Evolutionary conservation across 805 yeast species (phyloP).

Genomic region (Ogataea trehaloabstinens): DNA sequence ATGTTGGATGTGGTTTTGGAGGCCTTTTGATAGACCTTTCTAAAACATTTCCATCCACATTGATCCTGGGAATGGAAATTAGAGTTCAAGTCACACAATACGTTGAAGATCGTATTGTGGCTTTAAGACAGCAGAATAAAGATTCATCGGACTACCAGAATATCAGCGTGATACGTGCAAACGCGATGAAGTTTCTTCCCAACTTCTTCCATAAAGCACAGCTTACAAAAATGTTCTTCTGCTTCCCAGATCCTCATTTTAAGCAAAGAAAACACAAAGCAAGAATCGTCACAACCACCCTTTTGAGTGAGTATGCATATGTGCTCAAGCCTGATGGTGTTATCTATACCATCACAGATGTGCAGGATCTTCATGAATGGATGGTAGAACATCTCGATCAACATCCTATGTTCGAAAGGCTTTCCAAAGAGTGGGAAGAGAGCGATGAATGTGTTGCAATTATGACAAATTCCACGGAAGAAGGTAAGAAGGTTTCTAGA

Average conservation of each 20-base stretch:
- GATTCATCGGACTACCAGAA: conserved; percentile 58
- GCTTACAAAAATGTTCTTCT: conserved; percentile 88
- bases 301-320: conserved; percentile 89
- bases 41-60: conserved; percentile 66
- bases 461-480: conserved; percentile 94
- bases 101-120: conserved; percentile 92
- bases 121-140: conserved; percentile 61
- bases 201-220: conserved; percentile 86
- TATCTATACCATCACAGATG: conserved; percentile 94
- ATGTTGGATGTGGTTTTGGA: conserved; percentile 97
- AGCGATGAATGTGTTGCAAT: conserved; percentile 78
- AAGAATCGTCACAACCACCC: conserved; percentile 85
- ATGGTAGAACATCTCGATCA: conserved; percentile 89
- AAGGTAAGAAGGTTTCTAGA: conserved; percentile 93
- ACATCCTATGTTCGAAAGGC: conserved; percentile 88
- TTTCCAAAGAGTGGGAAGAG: conserved; percentile 74
- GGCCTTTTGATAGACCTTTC: conserved; percentile 82
- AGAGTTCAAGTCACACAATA: conserved; percentile 96
- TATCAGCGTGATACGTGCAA: conserved; percentile 87
- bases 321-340: conserved; percentile 84
- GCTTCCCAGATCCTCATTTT: conserved; percentile 99
- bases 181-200: conserved; percentile 96
- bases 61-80: conserved; percentile 94
- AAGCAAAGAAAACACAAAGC: conserved; percentile 97
- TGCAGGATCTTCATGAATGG: conserved; percentile 90